Base-by-base conservation (phyloP, 2,329 filamentous ascomycete species). In the Didymella pomorum region DNA sequence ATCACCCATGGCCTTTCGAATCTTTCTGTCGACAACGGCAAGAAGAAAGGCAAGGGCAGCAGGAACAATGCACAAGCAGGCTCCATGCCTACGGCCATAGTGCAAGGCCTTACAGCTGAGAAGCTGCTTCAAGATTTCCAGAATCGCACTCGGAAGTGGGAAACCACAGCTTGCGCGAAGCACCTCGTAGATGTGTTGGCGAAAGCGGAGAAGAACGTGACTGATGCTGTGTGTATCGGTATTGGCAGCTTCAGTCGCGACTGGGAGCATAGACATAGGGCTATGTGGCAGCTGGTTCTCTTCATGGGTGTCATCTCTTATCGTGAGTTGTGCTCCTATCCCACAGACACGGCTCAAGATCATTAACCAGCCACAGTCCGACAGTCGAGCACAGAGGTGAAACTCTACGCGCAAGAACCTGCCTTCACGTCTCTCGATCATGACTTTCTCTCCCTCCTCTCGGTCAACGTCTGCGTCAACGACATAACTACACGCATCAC, bases 281-380 rank as follows among this genome's bases (percentile, higher is more conserved):
- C 68, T 20, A 47, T 78, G 60, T 77, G 76, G 76, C 76, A 78
- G 64, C 66, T 78, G 35, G 74, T 76, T 8, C 49, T 76, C 43
- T 77, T 78, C 48, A 33, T 71, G 48, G 62, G 61, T 31, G 63
- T 72, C 23, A 61, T 74, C 14, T 35, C 45, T n/a, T 26, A 57
- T 2, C 43, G 66, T 68, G 45, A 45, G 62, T 43, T 14, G 25
- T 21, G 2, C 2, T 46, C 20, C 6, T 18, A 10, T 14, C 16
- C 14, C 28, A 14, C 14, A 10, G 25, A 12, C 21, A 8, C 20
- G 7, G 25, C 16, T 14, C 23, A 11, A 25, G 41, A 37, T 14
- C 18, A 16, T 23, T 50, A n/a, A 48, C 18, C 2, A 20, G 41
- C 4, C 20, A 1, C 6, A 66, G 63, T 62, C 18, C 49, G 54